phyloP scores from a whole-genome alignment of 164 flowering plant species.

The Magnolia officinalis region DNA sequence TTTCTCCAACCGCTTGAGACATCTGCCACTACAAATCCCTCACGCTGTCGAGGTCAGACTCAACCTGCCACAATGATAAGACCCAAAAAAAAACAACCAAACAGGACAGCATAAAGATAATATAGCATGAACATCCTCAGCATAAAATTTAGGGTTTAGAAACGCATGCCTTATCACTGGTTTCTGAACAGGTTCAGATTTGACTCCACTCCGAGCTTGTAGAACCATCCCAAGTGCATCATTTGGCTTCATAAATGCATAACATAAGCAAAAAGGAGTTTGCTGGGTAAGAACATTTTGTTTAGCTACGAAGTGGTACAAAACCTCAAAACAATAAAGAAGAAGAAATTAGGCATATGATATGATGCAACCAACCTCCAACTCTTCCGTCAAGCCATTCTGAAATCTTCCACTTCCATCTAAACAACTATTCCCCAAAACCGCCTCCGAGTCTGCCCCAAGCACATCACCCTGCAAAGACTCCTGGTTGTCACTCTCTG shows the following conservation, averaged over 20 bases:
- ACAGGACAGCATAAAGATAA: conserved; percentile 19
- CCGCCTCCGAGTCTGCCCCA: conserved; percentile 28
- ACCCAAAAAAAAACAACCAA: neutral
- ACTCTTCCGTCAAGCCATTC: conserved; percentile 33
- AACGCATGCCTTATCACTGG: conserved; percentile 23
- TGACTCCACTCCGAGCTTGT: conserved; percentile 18
- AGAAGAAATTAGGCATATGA: neutral
- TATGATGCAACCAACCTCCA: conserved; percentile 47
- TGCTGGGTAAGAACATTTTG: neutral
- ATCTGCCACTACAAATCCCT: neutral
- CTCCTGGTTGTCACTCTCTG: conserved; percentile 26
- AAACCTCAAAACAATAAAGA: neutral
- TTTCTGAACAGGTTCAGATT: conserved; percentile 16
- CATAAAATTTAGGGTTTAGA: neutral
- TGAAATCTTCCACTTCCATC: conserved; percentile 16
- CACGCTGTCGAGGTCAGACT: conserved; percentile 19
- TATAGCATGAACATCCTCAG: conserved; percentile 1
- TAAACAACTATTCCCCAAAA: conserved; percentile 23
- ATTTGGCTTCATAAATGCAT: conserved; percentile 13
- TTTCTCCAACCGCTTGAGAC: neutral
- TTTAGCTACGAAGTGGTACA: no score
- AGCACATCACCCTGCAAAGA: conserved; percentile 25
- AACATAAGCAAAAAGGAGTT: neutral
- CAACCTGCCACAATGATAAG: conserved; percentile 15
- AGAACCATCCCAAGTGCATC: conserved; percentile 19